Base-by-base conservation (phyloP, 225 moss, liverwort and hornwort species). In the Polytrichum commune region DNA sequence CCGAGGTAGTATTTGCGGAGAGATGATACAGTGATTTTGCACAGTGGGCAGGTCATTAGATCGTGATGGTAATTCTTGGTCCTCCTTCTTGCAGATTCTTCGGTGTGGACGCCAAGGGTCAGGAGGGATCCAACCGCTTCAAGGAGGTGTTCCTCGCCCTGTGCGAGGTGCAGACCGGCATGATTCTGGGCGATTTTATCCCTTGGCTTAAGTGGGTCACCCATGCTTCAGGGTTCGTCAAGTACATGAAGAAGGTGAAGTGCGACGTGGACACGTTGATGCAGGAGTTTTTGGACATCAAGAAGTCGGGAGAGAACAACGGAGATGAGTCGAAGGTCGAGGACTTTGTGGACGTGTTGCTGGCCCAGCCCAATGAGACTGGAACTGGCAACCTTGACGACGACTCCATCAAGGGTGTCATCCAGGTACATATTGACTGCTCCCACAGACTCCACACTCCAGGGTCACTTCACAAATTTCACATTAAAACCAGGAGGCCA, bases 121-220 rank as follows among this genome's bases (percentile, higher is more conserved):
- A 65, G 35, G 19, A 30, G 19, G 65, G 33, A 33, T 29, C 65
- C 65, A 29, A 30, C 18, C 19, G 65, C 19, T 65, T 65, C 65
- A 65, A 65, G 35, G 65, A 65, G 23, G 30, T 65, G 20, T 20
- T 30, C 35, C 5, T 30, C 35, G 19, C 19, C 19, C 18, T 65
- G 6, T 65, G 35, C 35, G 33, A 65, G 35, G 65, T 65, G 30
- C 23, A 10, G 35, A 38, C 65, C 19, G 33, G 18, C 35, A 32
- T 65, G 23, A 30, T 65, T 8, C 7, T 65, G 19, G 32, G 65
- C 5, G 65, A 65, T 4, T 20, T 22, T 35, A 30, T 65, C 30
- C 65, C 65, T 19, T 65, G 65, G 65, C 65, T 65, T 8, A 65
- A 33, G 65, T 65, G 65, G 65, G 65, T 65, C 30, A 65, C 65